Evolutionary conservation across 2,329 filamentous ascomycete genomes (phyloP).

Genomic region (Exserohilum turcica): DNA sequence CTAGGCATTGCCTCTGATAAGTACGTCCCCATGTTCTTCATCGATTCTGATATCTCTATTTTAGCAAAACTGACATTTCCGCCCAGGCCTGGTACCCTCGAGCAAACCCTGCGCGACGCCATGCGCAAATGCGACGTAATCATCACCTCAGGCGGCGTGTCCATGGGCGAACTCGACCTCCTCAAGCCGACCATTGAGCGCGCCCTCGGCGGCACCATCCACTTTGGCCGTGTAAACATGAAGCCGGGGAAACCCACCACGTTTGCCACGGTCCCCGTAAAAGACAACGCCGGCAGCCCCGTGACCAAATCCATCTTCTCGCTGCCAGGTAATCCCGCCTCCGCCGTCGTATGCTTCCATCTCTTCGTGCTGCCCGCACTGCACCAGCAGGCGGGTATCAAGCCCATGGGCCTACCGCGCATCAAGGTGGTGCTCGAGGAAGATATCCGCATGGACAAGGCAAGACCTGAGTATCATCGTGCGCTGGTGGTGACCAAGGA

Average conservation of each 20-base stretch:
- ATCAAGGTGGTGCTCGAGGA: constrained; percentile 74
- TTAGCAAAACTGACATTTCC: neutral
- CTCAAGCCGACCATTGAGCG: constrained; percentile 96
- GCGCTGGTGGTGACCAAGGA: constrained; percentile 67
- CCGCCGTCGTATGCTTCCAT: constrained; percentile 89
- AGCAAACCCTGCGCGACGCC: constrained; percentile 75
- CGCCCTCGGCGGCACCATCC: constrained; percentile 85
- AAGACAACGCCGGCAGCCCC: constrained; percentile 58
- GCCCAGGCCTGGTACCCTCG: constrained; percentile 68
- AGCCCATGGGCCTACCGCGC: constrained; percentile 70
- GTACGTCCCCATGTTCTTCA: constrained; percentile 34
- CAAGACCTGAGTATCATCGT: constrained; percentile 88
- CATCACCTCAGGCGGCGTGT: constrained; percentile 91
- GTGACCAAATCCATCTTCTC: constrained; percentile 79
- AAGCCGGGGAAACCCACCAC: constrained; percentile 98
- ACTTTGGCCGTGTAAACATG: constrained; percentile 96
- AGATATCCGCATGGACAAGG: constrained; percentile 74
- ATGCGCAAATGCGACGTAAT: constrained; percentile 78
- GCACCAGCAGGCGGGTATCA: constrained; percentile 74
- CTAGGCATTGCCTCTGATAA: constrained; percentile 82
- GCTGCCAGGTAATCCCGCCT: constrained; percentile 91
- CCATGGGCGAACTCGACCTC: constrained; percentile 96
- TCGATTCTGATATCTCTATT: neutral
- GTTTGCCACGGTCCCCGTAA: constrained; percentile 83
- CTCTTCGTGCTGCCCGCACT: constrained; percentile 90